Evolutionary conservation across 148 eudicot species (phyloP).

Genomic region (Talinum fruticosum): DNA sequence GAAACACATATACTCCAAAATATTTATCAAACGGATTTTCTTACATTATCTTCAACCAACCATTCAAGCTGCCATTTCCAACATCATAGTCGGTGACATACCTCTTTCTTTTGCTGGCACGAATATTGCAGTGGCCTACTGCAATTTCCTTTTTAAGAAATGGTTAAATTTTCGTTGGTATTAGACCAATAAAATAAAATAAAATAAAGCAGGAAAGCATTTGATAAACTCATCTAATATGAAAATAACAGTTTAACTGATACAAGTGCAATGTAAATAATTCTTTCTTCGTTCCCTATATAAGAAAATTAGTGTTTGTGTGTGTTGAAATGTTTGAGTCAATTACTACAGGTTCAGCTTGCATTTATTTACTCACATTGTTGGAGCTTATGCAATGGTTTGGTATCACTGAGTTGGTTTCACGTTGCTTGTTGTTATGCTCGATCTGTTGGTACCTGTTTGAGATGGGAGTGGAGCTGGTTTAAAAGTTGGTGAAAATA

Average conservation of each 20-base stretch:
- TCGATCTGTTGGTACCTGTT: not conserved
- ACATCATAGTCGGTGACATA: not conserved
- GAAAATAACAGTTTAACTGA: not conserved
- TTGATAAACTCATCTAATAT: not conserved
- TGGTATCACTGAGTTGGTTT: not conserved
- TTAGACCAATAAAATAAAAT: too few relatives aligned
- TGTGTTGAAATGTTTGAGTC: not conserved
- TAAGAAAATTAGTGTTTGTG: not conserved
- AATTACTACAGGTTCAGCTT: not conserved
- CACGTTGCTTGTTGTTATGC: not conserved
- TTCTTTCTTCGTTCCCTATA: not conserved
- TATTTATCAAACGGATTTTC: not conserved
- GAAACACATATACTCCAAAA: not conserved
- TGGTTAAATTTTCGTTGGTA: too few relatives aligned
- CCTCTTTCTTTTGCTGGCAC: not conserved
- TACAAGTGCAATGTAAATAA: not conserved
- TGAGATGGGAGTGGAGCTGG: not conserved
- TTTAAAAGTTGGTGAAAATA: not conserved
- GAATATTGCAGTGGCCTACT: not conserved
- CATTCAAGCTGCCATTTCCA: not conserved
- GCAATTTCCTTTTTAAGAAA: not conserved
- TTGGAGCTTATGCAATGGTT: not conserved
- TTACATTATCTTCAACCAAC: not conserved
- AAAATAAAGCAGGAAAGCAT: not conserved
- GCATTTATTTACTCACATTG: not conserved